Percentiles rank a stretch among this genome's conserved stretches.
phyloP scores from a whole-genome alignment of 179 eudicot genomes.

The Beta corolliflora region DNA sequence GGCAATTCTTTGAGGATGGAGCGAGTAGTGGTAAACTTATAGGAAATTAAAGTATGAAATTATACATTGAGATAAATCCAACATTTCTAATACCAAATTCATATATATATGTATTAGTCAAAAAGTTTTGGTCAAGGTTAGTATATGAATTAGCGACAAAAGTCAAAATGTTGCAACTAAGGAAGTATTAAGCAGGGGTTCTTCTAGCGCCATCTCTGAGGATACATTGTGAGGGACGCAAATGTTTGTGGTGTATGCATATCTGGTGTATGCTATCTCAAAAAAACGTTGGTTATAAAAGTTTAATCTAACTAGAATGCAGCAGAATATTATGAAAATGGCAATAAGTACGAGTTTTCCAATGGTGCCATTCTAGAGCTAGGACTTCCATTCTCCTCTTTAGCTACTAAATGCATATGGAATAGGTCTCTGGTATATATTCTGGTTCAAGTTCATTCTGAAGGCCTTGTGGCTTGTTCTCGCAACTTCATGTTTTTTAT shows the following conservation, averaged over 20 bases:
- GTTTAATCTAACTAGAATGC: no score
- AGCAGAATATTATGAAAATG: neutral
- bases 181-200: neutral
- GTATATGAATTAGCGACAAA: no score
- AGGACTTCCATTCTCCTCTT: neutral
- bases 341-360: neutral
- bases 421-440: neutral
- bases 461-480: neutral
- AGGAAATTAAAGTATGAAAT: no score
- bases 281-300: neutral
- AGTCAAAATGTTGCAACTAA: no score
- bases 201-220: neutral
- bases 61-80: no score
- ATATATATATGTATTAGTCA: no score
- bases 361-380: neutral
- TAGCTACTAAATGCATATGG: neutral
- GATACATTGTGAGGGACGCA: neutral
- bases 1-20: no score
- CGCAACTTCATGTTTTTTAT: no score
- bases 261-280: neutral
- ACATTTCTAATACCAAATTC: no score
- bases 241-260: neutral
- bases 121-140: no score
- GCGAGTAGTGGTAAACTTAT: no score
- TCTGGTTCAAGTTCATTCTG: neutral